These are phyloP conservation scores for Aspergillus uvarum DNA, from an alignment of 2,329 filamentous ascomycete genomes.

Conservation along the genomic window DNA sequence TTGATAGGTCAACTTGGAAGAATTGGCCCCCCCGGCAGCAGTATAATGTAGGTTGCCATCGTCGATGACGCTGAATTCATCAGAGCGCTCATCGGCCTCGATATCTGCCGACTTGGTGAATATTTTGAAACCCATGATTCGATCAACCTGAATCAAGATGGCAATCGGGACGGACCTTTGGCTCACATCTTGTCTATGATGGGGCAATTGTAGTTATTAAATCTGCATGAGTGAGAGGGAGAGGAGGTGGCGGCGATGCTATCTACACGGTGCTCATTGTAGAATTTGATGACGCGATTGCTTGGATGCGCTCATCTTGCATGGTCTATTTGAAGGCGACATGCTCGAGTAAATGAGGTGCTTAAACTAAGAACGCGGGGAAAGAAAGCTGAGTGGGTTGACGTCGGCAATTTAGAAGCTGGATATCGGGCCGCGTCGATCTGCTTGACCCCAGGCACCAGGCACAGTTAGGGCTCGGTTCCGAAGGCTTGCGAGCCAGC, in stretches of 20 bases:
- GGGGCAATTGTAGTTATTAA: not conserved
- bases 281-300: constrained; percentile 8
- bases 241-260: not conserved
- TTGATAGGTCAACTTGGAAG: constrained; percentile 54
- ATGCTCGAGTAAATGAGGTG: constrained; percentile 3
- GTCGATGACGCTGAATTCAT: constrained; percentile 10
- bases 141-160: not conserved
- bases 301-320: not conserved
- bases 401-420: not conserved
- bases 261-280: constrained; percentile 7
- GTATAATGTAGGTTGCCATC: constrained; percentile 16
- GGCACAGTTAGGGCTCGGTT: not conserved
- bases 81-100: not conserved
- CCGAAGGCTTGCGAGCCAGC: not conserved
- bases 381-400: not conserved
- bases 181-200: not conserved
- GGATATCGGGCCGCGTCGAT: not conserved
- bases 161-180: not conserved
- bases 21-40: constrained; percentile 41
- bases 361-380: not conserved
- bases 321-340: not conserved
- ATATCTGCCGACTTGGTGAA: not conserved
- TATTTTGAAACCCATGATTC: constrained; percentile 4
- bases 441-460: not conserved
- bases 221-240: not conserved